These are phyloP conservation scores for Xeromyces bisporus DNA, from an alignment of 495 filamentous ascomycete species.

Conservation along the genomic window DNA sequence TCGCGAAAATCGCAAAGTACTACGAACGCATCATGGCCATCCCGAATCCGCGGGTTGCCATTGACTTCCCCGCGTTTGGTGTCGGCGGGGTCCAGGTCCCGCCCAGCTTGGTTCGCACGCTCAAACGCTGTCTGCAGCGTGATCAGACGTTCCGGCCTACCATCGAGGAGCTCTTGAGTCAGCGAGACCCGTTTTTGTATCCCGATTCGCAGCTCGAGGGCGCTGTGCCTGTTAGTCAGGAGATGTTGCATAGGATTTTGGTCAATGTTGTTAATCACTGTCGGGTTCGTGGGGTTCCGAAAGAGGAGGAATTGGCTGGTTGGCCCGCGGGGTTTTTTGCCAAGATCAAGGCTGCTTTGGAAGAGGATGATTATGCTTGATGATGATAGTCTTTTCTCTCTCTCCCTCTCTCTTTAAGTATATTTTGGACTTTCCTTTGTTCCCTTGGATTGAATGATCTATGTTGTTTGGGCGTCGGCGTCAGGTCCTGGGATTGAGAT, in stretches of 20 bases:
- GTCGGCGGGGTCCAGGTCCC: conserved; percentile 61
- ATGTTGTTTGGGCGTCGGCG: no score
- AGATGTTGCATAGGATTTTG: conserved; percentile 59
- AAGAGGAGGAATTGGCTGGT: conserved; percentile 47
- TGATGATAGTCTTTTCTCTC: conserved; percentile 2
- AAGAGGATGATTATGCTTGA: conserved; percentile 26
- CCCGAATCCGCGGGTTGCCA: conserved; percentile 66
- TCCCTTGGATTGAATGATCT: no score
- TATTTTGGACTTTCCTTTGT: no score
- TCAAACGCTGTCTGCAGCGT: conserved; percentile 65
- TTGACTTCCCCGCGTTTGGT: conserved; percentile 64
- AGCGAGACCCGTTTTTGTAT: conserved; percentile 64
- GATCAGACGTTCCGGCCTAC: conserved; percentile 64
- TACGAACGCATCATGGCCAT: conserved; percentile 64
- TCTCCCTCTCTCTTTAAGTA: conserved; percentile 10
- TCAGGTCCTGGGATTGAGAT: no score
- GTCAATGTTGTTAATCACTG: conserved; percentile 62
- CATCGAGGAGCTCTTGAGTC: conserved; percentile 53
- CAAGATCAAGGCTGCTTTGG: conserved; percentile 44
- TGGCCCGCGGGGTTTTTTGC: conserved; percentile 56
- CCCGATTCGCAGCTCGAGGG: conserved; percentile 48
- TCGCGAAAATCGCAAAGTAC: conserved; percentile 77
- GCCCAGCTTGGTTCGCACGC: conserved; percentile 46
- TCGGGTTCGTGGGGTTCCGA: conserved; percentile 46
- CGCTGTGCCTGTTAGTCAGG: conserved; percentile 55